Evolutionary conservation across 2,329 filamentous ascomycete genomes (phyloP), one percentile per base, ranked within the genome.

Genomic region (Diaporthe sp.): DNA sequence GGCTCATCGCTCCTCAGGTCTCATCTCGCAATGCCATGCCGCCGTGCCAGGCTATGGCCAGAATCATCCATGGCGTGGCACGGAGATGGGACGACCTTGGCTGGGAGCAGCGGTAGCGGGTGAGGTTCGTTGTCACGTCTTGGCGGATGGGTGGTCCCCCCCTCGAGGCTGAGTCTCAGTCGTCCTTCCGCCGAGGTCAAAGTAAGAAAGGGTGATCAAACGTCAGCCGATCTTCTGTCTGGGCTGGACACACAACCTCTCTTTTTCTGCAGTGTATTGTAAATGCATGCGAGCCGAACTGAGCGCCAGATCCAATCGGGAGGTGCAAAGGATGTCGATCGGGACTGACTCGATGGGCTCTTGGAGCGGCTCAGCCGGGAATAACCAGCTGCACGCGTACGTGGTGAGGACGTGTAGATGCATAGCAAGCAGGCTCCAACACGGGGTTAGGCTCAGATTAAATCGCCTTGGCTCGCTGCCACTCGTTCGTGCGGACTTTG

Each of bases 191-290:
- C 53, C 37, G 51, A 58, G 55, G 44, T 51, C 57, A 28, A 53
- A 51, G 49, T 44, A 61, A 72, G 53, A 44, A 72, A n/a, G 31
- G 70, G 53, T 28, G 70, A 72, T 72, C 70, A 72, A 60, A 72
- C 70, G 22, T 60, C 46, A 34, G 46, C 65, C 65, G 46, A 55
- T 68, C 46, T 68, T 55, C 46, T 68, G 42, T 68, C 65, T 53
- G 49, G 65, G 65, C 65, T n/a, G 34, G 22, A 39, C 17, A 65
- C 25, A 46, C 17, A 34, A 58, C 37, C 49, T 31, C 17, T 22
- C 28, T 17, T 17, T 6, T 13, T 31, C 10, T 44, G n/a, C 9
- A 15, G 31, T 17, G 42, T n/a, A 62, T 37, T 19, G n/a, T 25
- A 67, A 25, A 17, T 28, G 62, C 22, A 17, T 51, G 62, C 28